Evolutionary conservation across 208 protist species (phyloP).

Genomic region (Borovskyia barvae): DNA sequence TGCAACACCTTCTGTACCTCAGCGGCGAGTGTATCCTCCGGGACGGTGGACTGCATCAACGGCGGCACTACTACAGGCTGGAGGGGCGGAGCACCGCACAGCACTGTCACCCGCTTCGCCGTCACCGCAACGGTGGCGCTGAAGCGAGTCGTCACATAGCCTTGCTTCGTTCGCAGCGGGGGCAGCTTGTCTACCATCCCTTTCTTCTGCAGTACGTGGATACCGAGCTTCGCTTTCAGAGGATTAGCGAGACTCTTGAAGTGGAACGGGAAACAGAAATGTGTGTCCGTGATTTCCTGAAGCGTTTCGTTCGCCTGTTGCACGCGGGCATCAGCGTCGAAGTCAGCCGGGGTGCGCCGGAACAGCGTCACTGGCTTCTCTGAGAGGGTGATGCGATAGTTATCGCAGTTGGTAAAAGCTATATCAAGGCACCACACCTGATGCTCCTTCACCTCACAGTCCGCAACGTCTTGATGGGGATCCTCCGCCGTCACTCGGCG

Average conservation of each 20-base stretch:
- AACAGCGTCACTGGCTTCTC: conserved; percentile 59
- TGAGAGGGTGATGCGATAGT: conserved; percentile 34
- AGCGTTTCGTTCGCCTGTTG: conserved; percentile 51
- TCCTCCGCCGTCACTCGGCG: conserved; percentile 63
- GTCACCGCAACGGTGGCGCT: conserved; percentile 78
- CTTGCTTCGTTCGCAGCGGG: conserved; percentile 52
- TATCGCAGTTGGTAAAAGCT: conserved; percentile 76
- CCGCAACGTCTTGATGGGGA: conserved; percentile 92
- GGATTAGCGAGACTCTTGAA: conserved; percentile 62
- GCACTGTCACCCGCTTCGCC: conserved; percentile 63
- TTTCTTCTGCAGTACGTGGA: conserved; percentile 56
- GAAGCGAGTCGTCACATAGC: conserved; percentile 71
- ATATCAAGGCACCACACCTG: conserved; percentile 91
- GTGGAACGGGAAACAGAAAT: conserved; percentile 85
- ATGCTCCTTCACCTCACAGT: conserved; percentile 63
- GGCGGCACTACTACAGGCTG: conserved; percentile 26
- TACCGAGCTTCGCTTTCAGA: conserved; percentile 61
- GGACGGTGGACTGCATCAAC: conserved; percentile 28
- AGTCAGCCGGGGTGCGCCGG: conserved; percentile 65
- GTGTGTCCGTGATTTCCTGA: conserved; percentile 60
- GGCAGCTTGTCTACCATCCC: conserved; percentile 66
- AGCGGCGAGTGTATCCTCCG: conserved; percentile 29
- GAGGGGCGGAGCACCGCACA: conserved; percentile 67
- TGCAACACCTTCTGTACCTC: conserved; percentile 42
- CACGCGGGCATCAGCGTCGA: conserved; percentile 56